Conservation (phyloP, 768 basidiomycete genomes). For the Phanerochaete carnosa region DNA sequence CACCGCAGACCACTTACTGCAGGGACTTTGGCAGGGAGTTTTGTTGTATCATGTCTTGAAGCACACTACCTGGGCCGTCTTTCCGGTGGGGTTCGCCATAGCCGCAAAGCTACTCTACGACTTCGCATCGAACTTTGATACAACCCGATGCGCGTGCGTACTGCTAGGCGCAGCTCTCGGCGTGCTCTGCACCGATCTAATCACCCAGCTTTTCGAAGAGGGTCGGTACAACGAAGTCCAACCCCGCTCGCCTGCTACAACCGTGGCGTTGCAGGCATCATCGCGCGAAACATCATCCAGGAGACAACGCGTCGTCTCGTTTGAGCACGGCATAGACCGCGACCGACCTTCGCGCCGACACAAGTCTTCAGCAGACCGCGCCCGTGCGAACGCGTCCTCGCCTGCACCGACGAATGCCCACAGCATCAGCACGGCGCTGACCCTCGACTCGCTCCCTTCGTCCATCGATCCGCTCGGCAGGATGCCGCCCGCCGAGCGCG, state of each 20-base stretch:
- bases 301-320: conserved; percentile 26
- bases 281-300: conserved; percentile 14
- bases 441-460: conserved; percentile 68
- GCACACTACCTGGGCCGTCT: conserved; percentile 48
- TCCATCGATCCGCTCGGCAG: conserved; percentile 54
- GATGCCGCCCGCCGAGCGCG: conserved; percentile 66
- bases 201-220: conserved; percentile 62
- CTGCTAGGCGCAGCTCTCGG: conserved; percentile 68
- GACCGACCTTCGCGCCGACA: not conserved
- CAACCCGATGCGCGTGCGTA: conserved; percentile 52
- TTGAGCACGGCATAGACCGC: conserved; percentile 13
- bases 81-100: conserved; percentile 56
- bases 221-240: conserved; percentile 23
- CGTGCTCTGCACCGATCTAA: conserved; percentile 65
- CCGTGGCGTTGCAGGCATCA: not conserved
- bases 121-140: conserved; percentile 52
- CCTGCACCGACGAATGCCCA: conserved; percentile 3
- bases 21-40: conserved; percentile 75
- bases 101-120: conserved; percentile 62
- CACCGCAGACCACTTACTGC: conserved; percentile 58
- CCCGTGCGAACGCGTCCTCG: conserved; percentile 10
- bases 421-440: conserved; percentile 37
- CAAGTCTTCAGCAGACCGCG: conserved; percentile 3
- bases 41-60: conserved; percentile 65
- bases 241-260: not conserved